These are phyloP conservation scores for Colletotrichum sp. DNA, from an alignment of 2,329 filamentous ascomycete genomes.

Conservation along the genomic window DNA sequence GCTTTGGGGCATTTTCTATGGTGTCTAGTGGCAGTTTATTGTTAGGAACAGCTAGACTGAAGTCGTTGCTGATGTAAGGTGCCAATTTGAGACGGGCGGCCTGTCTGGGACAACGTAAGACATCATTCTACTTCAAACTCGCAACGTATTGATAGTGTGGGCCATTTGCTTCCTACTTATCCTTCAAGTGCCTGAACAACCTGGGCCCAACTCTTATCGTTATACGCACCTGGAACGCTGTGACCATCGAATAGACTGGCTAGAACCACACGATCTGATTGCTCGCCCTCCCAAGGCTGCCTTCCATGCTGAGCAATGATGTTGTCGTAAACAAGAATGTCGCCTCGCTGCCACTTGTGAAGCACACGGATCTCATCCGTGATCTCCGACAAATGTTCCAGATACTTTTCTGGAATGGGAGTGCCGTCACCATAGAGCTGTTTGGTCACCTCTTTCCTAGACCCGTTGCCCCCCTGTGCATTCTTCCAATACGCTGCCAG, in stretches of 20 bases:
- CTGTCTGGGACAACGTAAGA: neutral
- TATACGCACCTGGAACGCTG: slow-evolving; percentile 48
- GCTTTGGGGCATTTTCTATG: neutral
- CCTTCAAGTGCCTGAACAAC: slow-evolving; percentile 48
- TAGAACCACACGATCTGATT: slow-evolving; percentile 48
- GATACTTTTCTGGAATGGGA: slow-evolving; percentile 49
- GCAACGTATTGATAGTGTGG: neutral
- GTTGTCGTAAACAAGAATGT: slow-evolving; percentile 55
- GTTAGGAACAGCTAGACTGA: neutral
- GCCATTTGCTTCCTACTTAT: neutral
- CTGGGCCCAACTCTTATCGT: slow-evolving; percentile 47
- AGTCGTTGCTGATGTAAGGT: neutral
- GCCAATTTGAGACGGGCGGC: neutral
- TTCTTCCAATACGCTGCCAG: slow-evolving; percentile 50
- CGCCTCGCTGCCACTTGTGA: slow-evolving; percentile 51
- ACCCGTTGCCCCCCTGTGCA: neutral
- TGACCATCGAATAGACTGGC: slow-evolving; percentile 53
- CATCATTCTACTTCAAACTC: neutral
- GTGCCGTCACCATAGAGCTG: slow-evolving; percentile 51
- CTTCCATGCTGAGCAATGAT: slow-evolving; percentile 53
- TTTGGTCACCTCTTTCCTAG: slow-evolving; percentile 36
- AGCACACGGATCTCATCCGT: slow-evolving; percentile 55
- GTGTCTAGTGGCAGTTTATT: neutral
- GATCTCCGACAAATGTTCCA: slow-evolving; percentile 44
- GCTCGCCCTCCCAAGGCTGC: slow-evolving; percentile 52